Base-by-base conservation (phyloP, 257 asterid species). In the Fraxinus americana region DNA sequence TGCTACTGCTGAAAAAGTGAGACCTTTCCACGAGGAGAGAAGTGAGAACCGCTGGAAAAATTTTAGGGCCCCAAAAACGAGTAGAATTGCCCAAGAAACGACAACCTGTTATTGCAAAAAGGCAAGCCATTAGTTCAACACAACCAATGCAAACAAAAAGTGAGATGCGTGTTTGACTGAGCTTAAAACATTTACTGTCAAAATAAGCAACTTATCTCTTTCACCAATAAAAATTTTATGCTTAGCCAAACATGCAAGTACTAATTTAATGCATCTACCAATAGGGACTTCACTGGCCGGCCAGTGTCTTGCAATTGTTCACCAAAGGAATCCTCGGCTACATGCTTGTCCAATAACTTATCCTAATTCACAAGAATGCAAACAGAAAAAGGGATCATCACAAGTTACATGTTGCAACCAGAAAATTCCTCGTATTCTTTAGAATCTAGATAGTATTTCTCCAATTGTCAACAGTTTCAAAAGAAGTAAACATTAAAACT, bases 11-110 rank as follows among this genome's bases (percentile, higher is more conserved):
- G 94, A 86, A 77, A 93, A 73, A 12, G 92, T 61, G 48, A 89
- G 32, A 77, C 98, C 99, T 82, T 91, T 95, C 99, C 98, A 87
- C 17, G 99, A 89, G 4, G 96, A 92, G 86, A 95, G 82, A 75
- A 95, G 85, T 27, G 94, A 82, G 71, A 82, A 85, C 88, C 92
- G 69, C 72, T 84, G 93, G 88, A 92, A 80, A 73, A 91, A 83
- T 82, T 93, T 91, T 76, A 81, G 25, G 65, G 90, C 85, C 41
- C 88, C 99, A 61, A 88, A 76, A 76, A 78, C 73, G 75, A 92
- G 87, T 80, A 93, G 73, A 74, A 86, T 81, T 27, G 88, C 86
- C 98, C 99, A 95, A 32, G 87, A 89, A 82, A 83, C 59, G 79
- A 93, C 93, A 80, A 95, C 99, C 99, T 95, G 86, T 77, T 36